These are phyloP conservation scores for Mycena pura DNA, from an alignment of 768 basidiomycete species.

Conservation along the genomic window DNA sequence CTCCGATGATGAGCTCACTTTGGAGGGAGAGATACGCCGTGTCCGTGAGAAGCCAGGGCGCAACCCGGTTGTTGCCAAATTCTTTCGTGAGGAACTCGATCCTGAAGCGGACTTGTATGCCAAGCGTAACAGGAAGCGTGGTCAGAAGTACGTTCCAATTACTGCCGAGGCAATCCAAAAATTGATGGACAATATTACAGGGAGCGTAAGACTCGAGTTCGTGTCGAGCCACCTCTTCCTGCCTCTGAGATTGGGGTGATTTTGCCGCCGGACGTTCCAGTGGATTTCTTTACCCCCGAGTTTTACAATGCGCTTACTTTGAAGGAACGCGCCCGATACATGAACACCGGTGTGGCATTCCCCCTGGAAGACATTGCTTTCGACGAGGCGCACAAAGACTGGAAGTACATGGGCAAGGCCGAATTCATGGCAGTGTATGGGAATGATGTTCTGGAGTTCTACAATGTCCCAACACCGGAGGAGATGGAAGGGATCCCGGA, in stretches of 20 bases:
- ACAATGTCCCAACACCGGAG: conserved; percentile 5
- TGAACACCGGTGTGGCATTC: conserved; percentile 15
- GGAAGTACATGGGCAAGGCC: conserved; percentile 15
- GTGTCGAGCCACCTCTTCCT: background rate
- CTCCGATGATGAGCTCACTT: conserved; percentile 9
- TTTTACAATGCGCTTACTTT: conserved; percentile 8
- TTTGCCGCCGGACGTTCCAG: conserved; percentile 3
- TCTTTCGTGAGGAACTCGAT: conserved; percentile 7
- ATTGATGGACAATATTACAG: background rate
- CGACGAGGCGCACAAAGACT: background rate
- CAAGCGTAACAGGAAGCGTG: conserved; percentile 2
- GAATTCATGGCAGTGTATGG: conserved; percentile 14
- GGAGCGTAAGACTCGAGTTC: background rate
- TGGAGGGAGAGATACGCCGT: background rate
- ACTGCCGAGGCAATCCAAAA: background rate
- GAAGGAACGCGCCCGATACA: conserved; percentile 9
- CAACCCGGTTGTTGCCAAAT: background rate
- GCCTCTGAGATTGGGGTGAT: conserved; percentile 2
- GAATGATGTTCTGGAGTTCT: background rate
- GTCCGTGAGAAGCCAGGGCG: conserved; percentile 10
- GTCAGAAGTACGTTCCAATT: background rate
- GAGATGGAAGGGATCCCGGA: conserved; percentile 1
- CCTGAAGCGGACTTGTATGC: background rate
- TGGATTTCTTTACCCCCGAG: conserved; percentile 9
- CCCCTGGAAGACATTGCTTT: conserved; percentile 1